Evolutionary conservation across 176 grass and related monocot species (phyloP).

Genomic region (Ensete glaucum): DNA sequence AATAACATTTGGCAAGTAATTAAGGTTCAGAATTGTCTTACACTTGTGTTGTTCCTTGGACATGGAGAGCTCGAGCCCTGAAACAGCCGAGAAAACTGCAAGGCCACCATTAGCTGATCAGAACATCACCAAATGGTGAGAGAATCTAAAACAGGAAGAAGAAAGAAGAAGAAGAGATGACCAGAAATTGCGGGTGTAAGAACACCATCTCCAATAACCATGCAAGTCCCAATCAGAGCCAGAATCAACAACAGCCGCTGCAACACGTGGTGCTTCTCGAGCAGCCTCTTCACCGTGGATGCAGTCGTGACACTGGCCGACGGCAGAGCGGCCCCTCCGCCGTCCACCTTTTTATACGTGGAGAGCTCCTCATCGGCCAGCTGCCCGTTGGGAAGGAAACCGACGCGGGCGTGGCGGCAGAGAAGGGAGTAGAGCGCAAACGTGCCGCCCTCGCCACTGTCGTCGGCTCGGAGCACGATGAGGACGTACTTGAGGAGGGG

Average conservation of each 20-base stretch:
- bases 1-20: neutral
- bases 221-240: constrained; percentile 74
- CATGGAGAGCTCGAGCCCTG: constrained; percentile 87
- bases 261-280: constrained; percentile 65
- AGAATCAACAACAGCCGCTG: constrained; percentile 68
- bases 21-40: constrained; percentile 34
- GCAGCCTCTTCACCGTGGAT: constrained; percentile 39
- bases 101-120: constrained; percentile 19
- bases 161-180: neutral
- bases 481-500: constrained; percentile 94
- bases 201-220: constrained; percentile 94
- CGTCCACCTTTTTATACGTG: constrained; percentile 26
- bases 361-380: constrained; percentile 42
- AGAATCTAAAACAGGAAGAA: neutral
- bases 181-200: constrained; percentile 93
- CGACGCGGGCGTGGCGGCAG: constrained; percentile 79
- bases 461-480: constrained; percentile 88
- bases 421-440: constrained; percentile 96
- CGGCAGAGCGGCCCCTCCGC: constrained; percentile 7
- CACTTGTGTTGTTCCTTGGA: constrained; percentile 93
- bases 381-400: constrained; percentile 55
- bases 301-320: constrained; percentile 9
- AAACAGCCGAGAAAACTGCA: constrained; percentile 96
- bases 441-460: constrained; percentile 89
- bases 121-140: neutral